These are phyloP conservation scores for Earliella scabrosa DNA, from an alignment of 1,284 basidiomycete species.

Conservation along the genomic window DNA sequence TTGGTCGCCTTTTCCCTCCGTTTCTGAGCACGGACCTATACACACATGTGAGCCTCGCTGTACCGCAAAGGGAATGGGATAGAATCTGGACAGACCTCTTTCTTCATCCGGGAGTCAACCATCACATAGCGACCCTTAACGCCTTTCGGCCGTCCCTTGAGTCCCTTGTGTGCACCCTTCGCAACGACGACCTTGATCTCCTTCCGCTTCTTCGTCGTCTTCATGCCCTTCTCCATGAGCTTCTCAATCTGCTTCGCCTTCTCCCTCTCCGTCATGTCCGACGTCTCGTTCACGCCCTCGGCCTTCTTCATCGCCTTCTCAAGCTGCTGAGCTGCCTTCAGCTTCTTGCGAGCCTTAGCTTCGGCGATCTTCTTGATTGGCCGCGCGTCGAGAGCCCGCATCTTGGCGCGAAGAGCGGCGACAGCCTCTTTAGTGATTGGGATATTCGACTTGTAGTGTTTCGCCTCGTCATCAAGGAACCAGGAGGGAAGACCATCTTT, in stretches of 20 bases:
- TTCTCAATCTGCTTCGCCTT: slow-evolving; percentile 95
- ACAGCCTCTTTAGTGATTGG: slow-evolving; percentile 98
- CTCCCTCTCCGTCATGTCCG: slow-evolving; percentile 92
- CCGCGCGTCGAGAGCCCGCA: slow-evolving; percentile 93
- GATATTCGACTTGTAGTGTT: slow-evolving; percentile 93
- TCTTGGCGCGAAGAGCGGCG: slow-evolving; percentile 83
- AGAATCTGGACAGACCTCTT: slow-evolving; percentile 60
- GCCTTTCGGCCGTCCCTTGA: slow-evolving; percentile 95
- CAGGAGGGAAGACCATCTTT: slow-evolving; percentile 93
- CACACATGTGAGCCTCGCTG: neutral
- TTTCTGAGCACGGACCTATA: slow-evolving; percentile 72
- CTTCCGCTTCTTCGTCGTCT: slow-evolving; percentile 72
- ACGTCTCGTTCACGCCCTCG: slow-evolving; percentile 89
- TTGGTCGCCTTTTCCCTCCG: slow-evolving; percentile 68
- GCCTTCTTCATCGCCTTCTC: slow-evolving; percentile 98
- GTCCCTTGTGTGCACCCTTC: slow-evolving; percentile 86
- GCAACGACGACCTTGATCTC: slow-evolving; percentile 93
- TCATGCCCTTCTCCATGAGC: slow-evolving; percentile 81
- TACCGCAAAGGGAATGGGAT: no score
- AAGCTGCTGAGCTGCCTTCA: slow-evolving; percentile 83
- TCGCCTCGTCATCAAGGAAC: slow-evolving; percentile 98
- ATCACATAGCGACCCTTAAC: slow-evolving; percentile 93
- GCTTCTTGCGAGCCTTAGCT: slow-evolving; percentile 97
- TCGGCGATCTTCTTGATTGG: slow-evolving; percentile 99
- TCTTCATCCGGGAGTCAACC: slow-evolving; percentile 88